Conservation (phyloP, 805 yeast species). For the Pichia ethanolica region DNA sequence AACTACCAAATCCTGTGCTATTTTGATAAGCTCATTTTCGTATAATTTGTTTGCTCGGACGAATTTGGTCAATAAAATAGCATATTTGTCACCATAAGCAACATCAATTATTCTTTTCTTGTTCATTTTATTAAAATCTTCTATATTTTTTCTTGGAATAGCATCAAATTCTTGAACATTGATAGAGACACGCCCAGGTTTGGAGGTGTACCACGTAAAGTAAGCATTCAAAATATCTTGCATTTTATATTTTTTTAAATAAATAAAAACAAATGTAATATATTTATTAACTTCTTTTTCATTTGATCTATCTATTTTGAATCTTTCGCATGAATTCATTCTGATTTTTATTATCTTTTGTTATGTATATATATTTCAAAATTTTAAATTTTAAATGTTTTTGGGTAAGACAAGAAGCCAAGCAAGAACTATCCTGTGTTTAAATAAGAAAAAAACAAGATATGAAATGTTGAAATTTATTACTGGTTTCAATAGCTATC, state of each 20-base stretch:
- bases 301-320: slow-evolving; percentile 10
- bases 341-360: neutral
- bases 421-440: no score
- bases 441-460: no score
- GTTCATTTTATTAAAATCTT: neutral
- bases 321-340: neutral
- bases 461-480: no score
- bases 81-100: slow-evolving; percentile 10
- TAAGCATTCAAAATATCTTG: slow-evolving; percentile 15
- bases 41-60: neutral
- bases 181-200: slow-evolving; percentile 1
- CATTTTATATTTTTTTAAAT: slow-evolving; percentile 20
- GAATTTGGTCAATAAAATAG: slow-evolving; percentile 6
- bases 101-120: neutral
- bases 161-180: slow-evolving; percentile 2
- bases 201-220: slow-evolving; percentile 14
- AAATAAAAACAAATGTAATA: slow-evolving; percentile 14
- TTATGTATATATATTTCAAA: no score
- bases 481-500: no score
- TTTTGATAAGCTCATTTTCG: slow-evolving; percentile 1
- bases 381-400: neutral
- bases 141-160: neutral
- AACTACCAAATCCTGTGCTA: slow-evolving; percentile 2
- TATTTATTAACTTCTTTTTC: slow-evolving; percentile 12
- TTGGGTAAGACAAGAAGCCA: no score